A percentile compares a stretch with the other conserved stretches of the same genome.
Conservation (phyloP, 108 stramenopile genomes). For the Discostella pseudostelligera region DNA sequence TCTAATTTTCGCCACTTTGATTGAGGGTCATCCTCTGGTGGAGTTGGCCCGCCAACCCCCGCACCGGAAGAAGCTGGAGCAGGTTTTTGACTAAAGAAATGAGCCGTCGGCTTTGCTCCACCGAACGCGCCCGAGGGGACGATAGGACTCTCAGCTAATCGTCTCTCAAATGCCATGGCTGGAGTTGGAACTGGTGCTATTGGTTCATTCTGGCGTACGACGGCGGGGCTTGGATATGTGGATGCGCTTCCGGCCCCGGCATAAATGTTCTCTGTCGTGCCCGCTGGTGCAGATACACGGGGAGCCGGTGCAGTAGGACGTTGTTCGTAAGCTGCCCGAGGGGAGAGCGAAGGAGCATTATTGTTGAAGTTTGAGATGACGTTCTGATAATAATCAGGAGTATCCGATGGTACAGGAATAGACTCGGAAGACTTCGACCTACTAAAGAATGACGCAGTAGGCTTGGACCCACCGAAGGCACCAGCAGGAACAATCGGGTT, state of each 20-base stretch:
- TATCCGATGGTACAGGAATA: neutral
- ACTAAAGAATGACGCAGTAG: conserved; percentile 28
- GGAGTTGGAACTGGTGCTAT: conserved; percentile 28
- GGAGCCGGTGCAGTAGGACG: conserved; percentile 18
- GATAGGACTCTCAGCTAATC: conserved; percentile 31
- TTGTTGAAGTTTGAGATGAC: conserved; percentile 8
- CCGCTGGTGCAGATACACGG: conserved; percentile 6
- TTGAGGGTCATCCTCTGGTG: conserved; percentile 38
- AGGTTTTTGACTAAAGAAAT: conserved; percentile 34
- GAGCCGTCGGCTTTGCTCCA: conserved; percentile 40
- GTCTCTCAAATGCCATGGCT: conserved; percentile 29
- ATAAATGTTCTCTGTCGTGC: conserved; percentile 24
- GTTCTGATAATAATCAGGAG: conserved; percentile 14
- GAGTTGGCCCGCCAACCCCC: neutral
- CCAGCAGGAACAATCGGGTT: conserved; percentile 37
- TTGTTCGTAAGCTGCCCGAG: conserved; percentile 10
- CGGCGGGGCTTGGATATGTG: conserved; percentile 11
- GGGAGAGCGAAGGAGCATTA: conserved; percentile 20
- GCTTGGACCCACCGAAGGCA: conserved; percentile 25
- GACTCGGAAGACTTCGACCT: conserved; percentile 9
- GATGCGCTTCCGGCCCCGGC: conserved; percentile 35
- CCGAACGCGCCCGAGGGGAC: conserved; percentile 44
- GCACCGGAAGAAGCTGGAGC: conserved; percentile 2
- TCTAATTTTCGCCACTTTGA: conserved; percentile 44
- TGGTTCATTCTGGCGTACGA: conserved; percentile 5